These are phyloP conservation scores for Immersiporthe knoxdaviesiana DNA, from an alignment of 2,329 filamentous ascomycete species.

Conservation along the genomic window DNA sequence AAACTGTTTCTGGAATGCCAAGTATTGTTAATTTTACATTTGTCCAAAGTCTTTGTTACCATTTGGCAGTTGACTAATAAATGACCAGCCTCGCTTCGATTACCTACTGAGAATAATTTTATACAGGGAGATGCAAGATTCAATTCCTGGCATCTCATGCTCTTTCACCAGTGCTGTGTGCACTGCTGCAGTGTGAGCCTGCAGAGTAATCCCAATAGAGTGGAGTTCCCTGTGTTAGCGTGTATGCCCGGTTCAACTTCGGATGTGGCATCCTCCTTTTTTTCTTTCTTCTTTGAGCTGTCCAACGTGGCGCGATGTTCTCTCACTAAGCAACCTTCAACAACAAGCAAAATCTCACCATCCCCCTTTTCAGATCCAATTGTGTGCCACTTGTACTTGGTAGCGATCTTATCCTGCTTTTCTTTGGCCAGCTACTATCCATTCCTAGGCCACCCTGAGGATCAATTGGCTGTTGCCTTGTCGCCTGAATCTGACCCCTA, in stretches of 20 bases:
- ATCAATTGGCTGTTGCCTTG: background rate
- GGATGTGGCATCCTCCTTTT: background rate
- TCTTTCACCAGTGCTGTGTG: background rate
- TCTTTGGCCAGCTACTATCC: too few species aligned
- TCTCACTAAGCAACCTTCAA: background rate
- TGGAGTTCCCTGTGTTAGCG: conserved; percentile 1
- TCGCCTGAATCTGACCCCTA: background rate
- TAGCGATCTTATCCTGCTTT: too few species aligned
- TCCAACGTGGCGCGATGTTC: background rate
- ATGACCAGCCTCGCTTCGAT: too few species aligned
- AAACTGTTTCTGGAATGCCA: too few species aligned
- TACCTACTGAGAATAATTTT: too few species aligned
- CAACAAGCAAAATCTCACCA: background rate
- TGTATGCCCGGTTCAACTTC: background rate
- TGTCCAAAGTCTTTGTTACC: too few species aligned
- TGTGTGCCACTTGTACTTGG: background rate
- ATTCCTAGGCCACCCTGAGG: background rate
- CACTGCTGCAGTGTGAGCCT: too few species aligned
- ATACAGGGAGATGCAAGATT: too few species aligned
- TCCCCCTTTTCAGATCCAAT: background rate
- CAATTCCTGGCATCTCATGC: background rate
- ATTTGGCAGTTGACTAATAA: too few species aligned
- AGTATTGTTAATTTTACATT: too few species aligned
- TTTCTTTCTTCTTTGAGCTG: background rate
- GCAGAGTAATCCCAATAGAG: background rate